These are phyloP conservation scores for Diaporthe vexans DNA, from an alignment of 2,329 filamentous ascomycete species.

Conservation along the genomic window DNA sequence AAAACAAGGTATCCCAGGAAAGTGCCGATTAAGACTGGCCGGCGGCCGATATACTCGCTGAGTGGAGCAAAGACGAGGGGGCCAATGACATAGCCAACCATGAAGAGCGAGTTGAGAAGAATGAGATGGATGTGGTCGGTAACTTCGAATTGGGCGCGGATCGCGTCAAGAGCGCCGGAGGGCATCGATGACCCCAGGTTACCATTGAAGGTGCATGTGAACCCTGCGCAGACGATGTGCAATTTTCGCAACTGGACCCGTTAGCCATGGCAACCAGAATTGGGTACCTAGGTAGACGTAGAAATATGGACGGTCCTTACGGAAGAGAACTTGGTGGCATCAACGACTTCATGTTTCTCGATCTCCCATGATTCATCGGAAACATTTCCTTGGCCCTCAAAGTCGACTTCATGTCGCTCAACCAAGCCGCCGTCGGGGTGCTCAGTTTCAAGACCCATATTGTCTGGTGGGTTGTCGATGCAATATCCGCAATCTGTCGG, in stretches of 20 bases:
- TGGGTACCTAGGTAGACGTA: neutral
- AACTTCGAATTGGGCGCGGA: constrained; percentile 8
- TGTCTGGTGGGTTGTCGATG: neutral
- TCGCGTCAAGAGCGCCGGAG: constrained; percentile 7
- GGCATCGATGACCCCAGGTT: constrained; percentile 20
- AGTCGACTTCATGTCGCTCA: neutral
- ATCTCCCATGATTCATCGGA: neutral
- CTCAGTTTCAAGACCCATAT: neutral
- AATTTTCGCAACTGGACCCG: neutral
- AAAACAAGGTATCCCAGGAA: constrained; percentile 4
- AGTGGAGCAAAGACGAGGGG: constrained; percentile 19
- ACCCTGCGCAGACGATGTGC: neutral
- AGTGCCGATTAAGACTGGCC: constrained; percentile 2
- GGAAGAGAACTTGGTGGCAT: constrained; percentile 15
- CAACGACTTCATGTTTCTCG: neutral
- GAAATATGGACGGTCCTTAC: neutral
- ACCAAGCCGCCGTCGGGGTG: neutral
- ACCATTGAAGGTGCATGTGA: constrained; percentile 8
- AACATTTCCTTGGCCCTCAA: neutral
- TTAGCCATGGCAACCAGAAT: neutral
- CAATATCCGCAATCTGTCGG: neutral
- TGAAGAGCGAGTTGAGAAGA: constrained; percentile 23
- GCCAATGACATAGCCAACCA: constrained; percentile 18
- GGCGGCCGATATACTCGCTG: constrained; percentile 18
- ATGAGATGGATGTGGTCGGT: constrained; percentile 13